phyloP scores from a whole-genome alignment of 169 alveolate species.

The Cyclospora cayetanensis region DNA sequence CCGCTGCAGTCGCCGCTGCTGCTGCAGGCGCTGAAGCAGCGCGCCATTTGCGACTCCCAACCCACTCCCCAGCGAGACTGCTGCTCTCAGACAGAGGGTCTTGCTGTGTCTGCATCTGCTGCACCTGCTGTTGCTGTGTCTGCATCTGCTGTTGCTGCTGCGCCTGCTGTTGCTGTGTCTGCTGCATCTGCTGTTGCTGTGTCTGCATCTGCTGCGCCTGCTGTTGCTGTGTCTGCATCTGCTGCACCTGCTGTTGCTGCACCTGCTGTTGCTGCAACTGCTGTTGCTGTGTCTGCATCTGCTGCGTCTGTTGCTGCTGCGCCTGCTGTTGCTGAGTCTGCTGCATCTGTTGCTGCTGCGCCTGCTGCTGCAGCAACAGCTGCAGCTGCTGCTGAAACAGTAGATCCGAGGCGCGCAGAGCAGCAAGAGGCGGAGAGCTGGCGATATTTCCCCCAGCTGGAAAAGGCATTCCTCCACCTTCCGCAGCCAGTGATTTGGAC shows the following conservation, averaged over 20 bases:
- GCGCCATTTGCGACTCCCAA: background rate
- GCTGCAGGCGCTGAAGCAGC: background rate
- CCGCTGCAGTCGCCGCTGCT: background rate
- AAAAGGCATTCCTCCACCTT: background rate
- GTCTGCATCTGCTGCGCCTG: background rate
- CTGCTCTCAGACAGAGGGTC: background rate
- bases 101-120: background rate
- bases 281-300: background rate
- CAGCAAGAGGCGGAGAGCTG: background rate
- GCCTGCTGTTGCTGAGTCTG: background rate
- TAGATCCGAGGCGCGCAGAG: background rate
- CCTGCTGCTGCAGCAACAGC: constrained; percentile 6
- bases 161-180: background rate
- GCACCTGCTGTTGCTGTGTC: background rate
- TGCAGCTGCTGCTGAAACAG: constrained; percentile 15
- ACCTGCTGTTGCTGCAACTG: background rate
- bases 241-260: constrained; percentile 6
- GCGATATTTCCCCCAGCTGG: background rate
- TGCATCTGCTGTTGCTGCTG: too few species aligned
- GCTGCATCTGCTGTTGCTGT: background rate
- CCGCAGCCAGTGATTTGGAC: background rate
- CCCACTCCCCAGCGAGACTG: background rate
- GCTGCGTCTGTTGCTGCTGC: background rate
- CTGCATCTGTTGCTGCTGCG: constrained; percentile 8
- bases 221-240: background rate